Evolutionary conservation across 176 grass and related monocot species (phyloP).

Genomic region (Dendrocalamus sinicus): DNA sequence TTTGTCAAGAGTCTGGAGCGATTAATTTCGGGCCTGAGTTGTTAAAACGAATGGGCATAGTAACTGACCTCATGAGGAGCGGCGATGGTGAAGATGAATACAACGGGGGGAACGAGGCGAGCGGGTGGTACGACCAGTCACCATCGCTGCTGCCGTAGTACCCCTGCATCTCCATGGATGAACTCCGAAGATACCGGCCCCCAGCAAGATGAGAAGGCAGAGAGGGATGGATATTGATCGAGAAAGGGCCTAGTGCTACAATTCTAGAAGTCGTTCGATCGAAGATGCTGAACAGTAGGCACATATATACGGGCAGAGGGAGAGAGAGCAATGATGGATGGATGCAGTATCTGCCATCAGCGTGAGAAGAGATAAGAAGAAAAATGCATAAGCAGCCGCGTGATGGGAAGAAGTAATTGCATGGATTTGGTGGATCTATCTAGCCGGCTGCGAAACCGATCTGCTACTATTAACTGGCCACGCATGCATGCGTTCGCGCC

Average conservation of each 20-base stretch:
- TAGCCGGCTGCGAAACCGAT: conserved; percentile 32
- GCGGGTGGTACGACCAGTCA: neutral
- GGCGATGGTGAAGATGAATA: neutral
- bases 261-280: neutral
- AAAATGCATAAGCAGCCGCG: neutral
- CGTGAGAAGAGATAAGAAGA: neutral
- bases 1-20: neutral
- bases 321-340: neutral
- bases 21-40: neutral
- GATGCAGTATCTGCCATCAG: conserved; percentile 22
- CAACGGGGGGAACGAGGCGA: neutral
- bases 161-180: conserved; percentile 13
- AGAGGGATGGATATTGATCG: neutral
- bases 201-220: neutral
- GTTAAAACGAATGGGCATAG: neutral
- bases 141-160: neutral
- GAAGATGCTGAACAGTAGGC: neutral
- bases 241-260: neutral
- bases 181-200: neutral
- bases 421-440: conserved; percentile 39
- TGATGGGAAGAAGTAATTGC: conserved; percentile 38
- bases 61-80: conserved; percentile 12
- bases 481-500: neutral
- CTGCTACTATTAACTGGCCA: neutral
- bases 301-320: conserved; percentile 10